These are phyloP conservation scores for Tylopilus intermedius DNA, from an alignment of 768 basidiomycete species.

Conservation along the genomic window DNA sequence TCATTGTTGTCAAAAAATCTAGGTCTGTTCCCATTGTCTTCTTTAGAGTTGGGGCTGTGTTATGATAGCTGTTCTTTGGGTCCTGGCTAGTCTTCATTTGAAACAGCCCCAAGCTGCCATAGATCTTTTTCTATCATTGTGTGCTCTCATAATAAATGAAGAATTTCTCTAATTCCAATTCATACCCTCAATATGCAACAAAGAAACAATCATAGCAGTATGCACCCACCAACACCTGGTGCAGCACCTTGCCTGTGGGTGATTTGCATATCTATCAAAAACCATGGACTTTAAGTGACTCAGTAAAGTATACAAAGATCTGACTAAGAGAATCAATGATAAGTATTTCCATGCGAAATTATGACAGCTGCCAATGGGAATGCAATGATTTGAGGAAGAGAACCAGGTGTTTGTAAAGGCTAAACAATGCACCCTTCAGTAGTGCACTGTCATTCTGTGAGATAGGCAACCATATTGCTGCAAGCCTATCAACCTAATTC, in stretches of 20 bases:
- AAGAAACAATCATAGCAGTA: constrained; percentile 30
- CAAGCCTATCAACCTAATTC: no score
- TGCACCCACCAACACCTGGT: constrained; percentile 55
- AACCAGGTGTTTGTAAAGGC: not conserved
- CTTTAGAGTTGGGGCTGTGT: not conserved
- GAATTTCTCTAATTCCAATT: not conserved
- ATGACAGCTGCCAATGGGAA: constrained; percentile 48
- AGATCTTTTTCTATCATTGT: no score
- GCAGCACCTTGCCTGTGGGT: constrained; percentile 67
- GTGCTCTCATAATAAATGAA: not conserved
- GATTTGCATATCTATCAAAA: constrained; percentile 61
- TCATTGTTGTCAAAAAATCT: no score
- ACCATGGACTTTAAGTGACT: constrained; percentile 30
- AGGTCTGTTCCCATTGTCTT: not conserved
- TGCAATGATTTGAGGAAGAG: not conserved
- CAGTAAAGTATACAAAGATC: constrained; percentile 26
- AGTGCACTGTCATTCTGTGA: constrained; percentile 73
- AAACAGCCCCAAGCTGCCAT: no score
- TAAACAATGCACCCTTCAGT: constrained; percentile 53
- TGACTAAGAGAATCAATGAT: constrained; percentile 44
- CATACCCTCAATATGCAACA: not conserved
- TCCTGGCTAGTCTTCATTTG: not conserved
- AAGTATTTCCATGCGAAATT: constrained; percentile 70
- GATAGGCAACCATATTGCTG: constrained; percentile 57
- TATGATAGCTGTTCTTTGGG: not conserved